Evolutionary conservation across 352 stramenopile species (phyloP), one percentile per base, ranked within the genome.

Genomic region (Pythium scleroteichum): DNA sequence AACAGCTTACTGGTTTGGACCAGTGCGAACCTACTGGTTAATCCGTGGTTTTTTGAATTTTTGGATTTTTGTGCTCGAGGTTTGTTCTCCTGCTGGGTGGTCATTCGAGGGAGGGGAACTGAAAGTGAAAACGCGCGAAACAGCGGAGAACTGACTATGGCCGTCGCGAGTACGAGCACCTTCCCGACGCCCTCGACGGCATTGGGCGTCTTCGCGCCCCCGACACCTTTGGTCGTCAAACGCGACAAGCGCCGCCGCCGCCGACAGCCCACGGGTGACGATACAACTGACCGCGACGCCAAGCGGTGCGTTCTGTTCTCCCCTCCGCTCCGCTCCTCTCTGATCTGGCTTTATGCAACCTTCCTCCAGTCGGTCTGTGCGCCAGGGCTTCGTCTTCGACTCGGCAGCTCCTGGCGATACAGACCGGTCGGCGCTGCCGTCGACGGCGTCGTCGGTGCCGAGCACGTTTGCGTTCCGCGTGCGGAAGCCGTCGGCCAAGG

Each of bases 381-480:
- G 81, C 16, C 73, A 76, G 44, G 81, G 81, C 27, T 90, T 90
- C 55, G 79, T 82, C 4, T 90, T 90, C 51, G 52, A 68, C 22
- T 50, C 66, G 17, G 23, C 51, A 13, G 35, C 19, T 8, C 47
- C 64, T 19, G 72, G 73, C 29, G 74, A 80, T 4, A 6, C 32
- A 2, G 68, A 53, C 19, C 59, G 67, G 51, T 48, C 26, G 71
- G 55, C 17, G 29, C 54, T 50, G 42, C 49, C 48, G 29, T 55
- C 52, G n/a, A 32, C 38, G 26, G 3, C 64, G 44, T 20, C 62
- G 35, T 13, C 61, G 20, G 14, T 33, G 39, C 41, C 58, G 1
- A 16, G 22, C n/a, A 73, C 68, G 54, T 90, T 90, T 51, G 69
- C 73, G 13, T 90, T 86, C 22, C 76, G 79, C n/a, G 69, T 78